These are phyloP conservation scores for Micractinium sp. DNA, from an alignment of 139 green algal species.

Conservation along the genomic window DNA sequence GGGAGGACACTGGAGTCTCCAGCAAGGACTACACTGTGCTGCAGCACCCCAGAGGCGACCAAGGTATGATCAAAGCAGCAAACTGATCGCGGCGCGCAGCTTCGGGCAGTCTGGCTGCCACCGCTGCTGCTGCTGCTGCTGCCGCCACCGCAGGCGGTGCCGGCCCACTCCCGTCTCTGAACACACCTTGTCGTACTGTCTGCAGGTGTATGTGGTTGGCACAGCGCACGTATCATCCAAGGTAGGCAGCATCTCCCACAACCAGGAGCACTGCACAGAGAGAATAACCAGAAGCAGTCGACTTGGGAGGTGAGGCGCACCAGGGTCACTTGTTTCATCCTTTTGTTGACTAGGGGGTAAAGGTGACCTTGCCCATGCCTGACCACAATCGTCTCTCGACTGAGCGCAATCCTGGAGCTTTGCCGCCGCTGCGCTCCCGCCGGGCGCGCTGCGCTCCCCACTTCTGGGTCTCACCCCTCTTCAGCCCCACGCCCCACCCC, in stretches of 20 bases:
- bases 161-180: background rate
- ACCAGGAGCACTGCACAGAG: too few relatives aligned
- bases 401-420: too few relatives aligned
- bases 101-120: background rate
- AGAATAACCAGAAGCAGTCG: conserved; percentile 17
- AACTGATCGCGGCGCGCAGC: background rate
- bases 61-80: background rate
- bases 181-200: background rate
- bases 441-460: too few relatives aligned
- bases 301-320: conserved; percentile 2
- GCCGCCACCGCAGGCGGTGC: too few relatives aligned
- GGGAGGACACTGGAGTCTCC: too few relatives aligned
- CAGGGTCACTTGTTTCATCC: background rate
- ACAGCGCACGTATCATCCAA: conserved; percentile 48
- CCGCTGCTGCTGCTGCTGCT: background rate
- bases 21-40: background rate
- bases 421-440: too few relatives aligned
- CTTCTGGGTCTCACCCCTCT: too few relatives aligned
- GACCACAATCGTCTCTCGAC: too few relatives aligned
- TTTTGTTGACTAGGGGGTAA: too few relatives aligned
- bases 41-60: conserved; percentile 3
- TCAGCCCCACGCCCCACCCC: background rate
- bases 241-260: background rate
- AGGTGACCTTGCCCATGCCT: too few relatives aligned
- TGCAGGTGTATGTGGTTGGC: conserved; percentile 50